A percentile compares a stretch with the other conserved stretches of the same genome.
phyloP scores from a whole-genome alignment of 495 filamentous ascomycete genomes.

The Immersiella caudata region DNA sequence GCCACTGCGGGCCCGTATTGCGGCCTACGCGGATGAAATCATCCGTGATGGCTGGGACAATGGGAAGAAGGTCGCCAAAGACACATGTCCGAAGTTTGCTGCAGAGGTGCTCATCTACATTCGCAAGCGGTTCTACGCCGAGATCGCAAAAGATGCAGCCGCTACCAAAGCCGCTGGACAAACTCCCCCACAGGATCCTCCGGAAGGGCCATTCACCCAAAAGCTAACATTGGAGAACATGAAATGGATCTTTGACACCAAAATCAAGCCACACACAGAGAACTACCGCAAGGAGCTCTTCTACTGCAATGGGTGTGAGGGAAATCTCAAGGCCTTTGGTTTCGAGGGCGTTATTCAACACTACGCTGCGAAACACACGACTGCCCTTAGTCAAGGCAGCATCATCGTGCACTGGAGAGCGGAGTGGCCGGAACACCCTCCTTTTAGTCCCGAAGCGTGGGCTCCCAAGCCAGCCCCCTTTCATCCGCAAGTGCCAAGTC shows the following conservation, averaged over 20 bases:
- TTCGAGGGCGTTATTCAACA: conserved; percentile 81
- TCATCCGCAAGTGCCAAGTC: conserved; percentile 11
- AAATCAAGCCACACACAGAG: conserved; percentile 68
- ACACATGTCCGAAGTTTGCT: conserved; percentile 65
- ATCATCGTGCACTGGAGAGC: conserved; percentile 74
- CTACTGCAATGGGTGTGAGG: conserved; percentile 69
- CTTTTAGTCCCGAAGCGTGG: conserved; percentile 63
- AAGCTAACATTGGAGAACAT: conserved; percentile 77
- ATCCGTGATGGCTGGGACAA: conserved; percentile 61
- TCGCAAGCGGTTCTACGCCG: conserved; percentile 62
- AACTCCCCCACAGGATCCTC: conserved; percentile 46
- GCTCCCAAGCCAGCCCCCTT: conserved; percentile 32
- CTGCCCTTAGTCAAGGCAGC: conserved; percentile 64
- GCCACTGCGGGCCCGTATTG: conserved; percentile 62
- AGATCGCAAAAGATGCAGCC: conserved; percentile 54
- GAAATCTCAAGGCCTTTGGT: conserved; percentile 63
- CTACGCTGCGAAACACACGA: conserved; percentile 79
- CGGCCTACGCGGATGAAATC: conserved; percentile 63
- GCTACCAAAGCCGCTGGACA: conserved; percentile 48
- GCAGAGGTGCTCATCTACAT: conserved; percentile 66
- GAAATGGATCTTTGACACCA: conserved; percentile 80
- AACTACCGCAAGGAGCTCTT: conserved; percentile 67
- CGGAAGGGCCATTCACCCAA: conserved; percentile 56
- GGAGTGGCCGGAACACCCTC: conserved; percentile 75
- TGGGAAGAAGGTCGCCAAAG: conserved; percentile 58